Base-by-base conservation (phyloP, 139 green algal genomes). In the Tetradesmus obliquus region DNA sequence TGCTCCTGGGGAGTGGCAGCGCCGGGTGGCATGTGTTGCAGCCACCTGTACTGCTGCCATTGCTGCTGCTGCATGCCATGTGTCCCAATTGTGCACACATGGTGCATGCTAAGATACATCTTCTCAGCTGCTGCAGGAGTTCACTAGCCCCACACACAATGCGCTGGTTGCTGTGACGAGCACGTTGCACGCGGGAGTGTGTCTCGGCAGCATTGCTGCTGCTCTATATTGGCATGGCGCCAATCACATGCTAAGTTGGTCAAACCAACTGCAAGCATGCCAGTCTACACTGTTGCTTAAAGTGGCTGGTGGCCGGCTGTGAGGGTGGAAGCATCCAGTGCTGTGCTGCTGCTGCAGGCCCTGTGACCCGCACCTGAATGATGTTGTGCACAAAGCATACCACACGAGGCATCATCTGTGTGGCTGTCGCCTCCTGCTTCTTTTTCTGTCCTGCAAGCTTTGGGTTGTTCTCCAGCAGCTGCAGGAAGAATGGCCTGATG, bases 321-420 rank as follows among this genome's bases (percentile, higher is more conserved):
- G n/a, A 24, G 17, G 66, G 17, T 13, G 12, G 5, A n/a, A n/a
- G n/a, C 72, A 3, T 19, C 5, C 6, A 55, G 13, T 13, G 76
- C n/a, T 51, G 76, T 17, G 20, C n/a, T 53, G 76, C 76, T 19
- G 76, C n/a, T 51, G 76, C 76, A 51, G 24, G 24, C 24, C 76
- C 24, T 17, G 32, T 45, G 32, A 45, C 32, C 32, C 32, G 15
- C 82, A 89, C 89, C 82, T 92, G 89, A 12, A 92, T 62, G 19
- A 89, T 10, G 54, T 92, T 92, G 89, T 92, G 89, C 19, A 92
- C 55, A 54, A 92, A 92, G 82, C 89, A 92, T 10, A 92, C 89
- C 20, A 89, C 82, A 5, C 89, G 69, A 4, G 89, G 89, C 53
- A 85, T 24, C 89, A 92, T 92, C 83, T 92, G 89, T 13, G 85